phyloP scores from a whole-genome alignment of 495 filamentous ascomycete genomes.

The Aspergillus haitiensis region DNA sequence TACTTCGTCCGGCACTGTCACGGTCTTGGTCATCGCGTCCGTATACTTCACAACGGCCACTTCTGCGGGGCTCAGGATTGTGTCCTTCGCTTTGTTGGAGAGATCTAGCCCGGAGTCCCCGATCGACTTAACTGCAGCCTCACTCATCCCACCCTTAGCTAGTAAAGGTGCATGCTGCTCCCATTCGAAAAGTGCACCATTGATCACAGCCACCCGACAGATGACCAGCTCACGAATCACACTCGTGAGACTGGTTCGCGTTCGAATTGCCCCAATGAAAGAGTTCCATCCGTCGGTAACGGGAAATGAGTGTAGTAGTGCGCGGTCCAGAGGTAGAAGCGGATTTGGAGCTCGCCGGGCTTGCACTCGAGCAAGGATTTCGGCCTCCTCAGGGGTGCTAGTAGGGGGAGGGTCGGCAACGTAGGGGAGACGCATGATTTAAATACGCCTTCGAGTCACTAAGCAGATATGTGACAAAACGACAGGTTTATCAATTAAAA shows the following conservation, averaged over 20 bases:
- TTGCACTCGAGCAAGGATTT: constrained; percentile 60
- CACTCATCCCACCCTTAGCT: constrained; percentile 45
- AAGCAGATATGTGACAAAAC: neutral
- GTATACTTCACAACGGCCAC: constrained; percentile 67
- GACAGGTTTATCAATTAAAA: neutral
- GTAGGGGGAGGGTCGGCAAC: constrained; percentile 56
- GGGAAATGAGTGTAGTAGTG: constrained; percentile 70
- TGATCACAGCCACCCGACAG: constrained; percentile 70
- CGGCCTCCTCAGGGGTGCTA: constrained; percentile 43
- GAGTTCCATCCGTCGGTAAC: constrained; percentile 80
- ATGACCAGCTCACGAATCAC: constrained; percentile 71
- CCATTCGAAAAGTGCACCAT: constrained; percentile 79
- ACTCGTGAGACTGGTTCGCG: constrained; percentile 57
- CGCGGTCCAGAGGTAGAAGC: constrained; percentile 68
- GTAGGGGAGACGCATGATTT: constrained; percentile 73
- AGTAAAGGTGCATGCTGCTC: constrained; percentile 70
- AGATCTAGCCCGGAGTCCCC: constrained; percentile 33
- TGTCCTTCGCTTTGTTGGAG: constrained; percentile 13
- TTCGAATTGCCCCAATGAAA: constrained; percentile 74
- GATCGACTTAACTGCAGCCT: constrained; percentile 49
- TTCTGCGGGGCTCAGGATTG: constrained; percentile 55
- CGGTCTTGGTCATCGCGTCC: constrained; percentile 72
- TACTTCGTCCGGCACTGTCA: constrained; percentile 60
- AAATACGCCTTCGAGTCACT: neutral
- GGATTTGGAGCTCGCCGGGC: constrained; percentile 63